Conservation (phyloP, 805 yeast species). For the Starmerella davenportii region DNA sequence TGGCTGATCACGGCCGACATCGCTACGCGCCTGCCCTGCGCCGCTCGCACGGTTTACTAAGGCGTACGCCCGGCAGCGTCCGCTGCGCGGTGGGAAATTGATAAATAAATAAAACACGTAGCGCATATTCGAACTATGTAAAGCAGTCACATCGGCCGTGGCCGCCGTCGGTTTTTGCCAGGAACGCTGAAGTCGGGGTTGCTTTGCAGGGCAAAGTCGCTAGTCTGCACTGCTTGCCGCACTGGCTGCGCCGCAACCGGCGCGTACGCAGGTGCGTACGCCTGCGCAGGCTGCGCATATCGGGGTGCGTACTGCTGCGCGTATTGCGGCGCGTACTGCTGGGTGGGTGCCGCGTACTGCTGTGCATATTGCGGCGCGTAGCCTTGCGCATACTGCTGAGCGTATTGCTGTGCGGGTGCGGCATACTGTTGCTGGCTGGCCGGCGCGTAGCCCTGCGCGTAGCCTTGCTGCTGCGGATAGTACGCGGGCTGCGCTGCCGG, state of each 20-base stretch:
- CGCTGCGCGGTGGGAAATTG: too few species aligned
- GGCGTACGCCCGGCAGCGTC: too few species aligned
- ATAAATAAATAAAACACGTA: too few species aligned
- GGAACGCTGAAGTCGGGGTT: conserved; percentile 17
- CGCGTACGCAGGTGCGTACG: neutral
- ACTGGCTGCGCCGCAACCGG: neutral
- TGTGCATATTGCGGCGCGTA: conserved; percentile 1
- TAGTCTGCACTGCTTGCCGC: conserved; percentile 1
- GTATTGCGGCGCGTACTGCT: neutral
- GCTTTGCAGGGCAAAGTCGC: conserved; percentile 13
- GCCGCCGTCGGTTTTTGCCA: conserved; percentile 5
- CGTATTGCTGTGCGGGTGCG: too few species aligned
- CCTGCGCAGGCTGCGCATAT: neutral
- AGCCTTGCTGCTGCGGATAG: too few species aligned
- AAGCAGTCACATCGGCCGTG: too few species aligned
- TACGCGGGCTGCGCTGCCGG: too few species aligned
- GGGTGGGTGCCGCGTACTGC: neutral
- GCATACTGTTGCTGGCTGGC: too few species aligned
- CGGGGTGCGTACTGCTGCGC: neutral
- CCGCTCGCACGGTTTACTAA: too few species aligned
- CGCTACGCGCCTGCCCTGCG: too few species aligned
- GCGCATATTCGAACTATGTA: too few species aligned
- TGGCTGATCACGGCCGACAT: conserved; percentile 26
- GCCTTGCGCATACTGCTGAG: neutral
- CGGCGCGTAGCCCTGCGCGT: too few species aligned